Base-by-base conservation (phyloP, 331 rosid species). In the Stylosanthes scabra region DNA sequence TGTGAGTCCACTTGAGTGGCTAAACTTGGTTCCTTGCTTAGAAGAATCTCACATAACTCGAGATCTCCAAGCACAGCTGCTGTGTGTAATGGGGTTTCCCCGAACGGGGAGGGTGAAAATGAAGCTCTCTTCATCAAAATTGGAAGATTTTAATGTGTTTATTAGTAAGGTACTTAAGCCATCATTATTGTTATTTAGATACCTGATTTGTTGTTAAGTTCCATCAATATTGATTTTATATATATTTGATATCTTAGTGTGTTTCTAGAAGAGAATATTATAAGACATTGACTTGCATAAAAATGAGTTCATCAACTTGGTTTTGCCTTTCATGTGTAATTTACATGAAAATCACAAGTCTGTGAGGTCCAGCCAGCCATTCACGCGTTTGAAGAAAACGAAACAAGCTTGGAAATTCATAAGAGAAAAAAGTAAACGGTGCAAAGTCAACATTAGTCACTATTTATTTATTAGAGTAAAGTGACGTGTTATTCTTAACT, bases 1-100 rank as follows among this genome's bases (percentile, higher is more conserved):
- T 66, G 27, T 28, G 59, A 47, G 71, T 66, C 57, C 11, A 47
- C 20, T 47, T 66, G 28, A 27, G 4, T 6, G 16, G 59, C 71
- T n/a, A 47, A 27, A 16, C 15, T 14, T 8, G 20, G 52, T 16
- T 54, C 55, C 8, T 8, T 37, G 39, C 4, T 2, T 10, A 68
- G 52, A 68, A 68, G 63, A 54, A 11, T 51, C 25, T 39, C 5
- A 39, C 63, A 68, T 31, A 68, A 68, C 6, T 68, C 52, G 8
- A 55, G 6, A 3, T 54, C 51, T 37, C 74, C 74, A 68, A 54
- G 52, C 74, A 52, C 40, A 68, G 63, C 11, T 4, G 74, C 74
- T 15, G 37, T 16, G 63, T 50, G 60, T 31, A 67, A 50, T 29
- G 60, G 44, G 60, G 72, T 67, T n/a, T 51, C 47, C 9, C 25